These are phyloP conservation scores for Plasmodium yoelii DNA, from an alignment of 169 alveolate genomes.

Conservation along the genomic window DNA sequence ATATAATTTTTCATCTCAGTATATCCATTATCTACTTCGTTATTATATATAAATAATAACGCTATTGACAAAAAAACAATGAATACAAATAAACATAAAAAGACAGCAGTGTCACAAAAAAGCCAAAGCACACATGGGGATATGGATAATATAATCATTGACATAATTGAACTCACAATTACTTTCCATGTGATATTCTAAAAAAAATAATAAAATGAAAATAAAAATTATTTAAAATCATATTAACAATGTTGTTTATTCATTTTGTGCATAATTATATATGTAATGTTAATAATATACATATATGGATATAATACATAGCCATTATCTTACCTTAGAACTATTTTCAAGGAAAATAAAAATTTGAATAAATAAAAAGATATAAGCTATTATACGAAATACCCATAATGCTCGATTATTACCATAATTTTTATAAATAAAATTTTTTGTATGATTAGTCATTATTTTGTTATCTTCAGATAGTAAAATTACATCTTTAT, in stretches of 20 bases:
- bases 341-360: constrained; percentile 15
- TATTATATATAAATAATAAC: constrained; percentile 42
- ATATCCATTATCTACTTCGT: constrained; percentile 50
- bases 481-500: constrained; percentile 27
- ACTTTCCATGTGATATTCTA: constrained; percentile 58
- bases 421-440: constrained; percentile 66
- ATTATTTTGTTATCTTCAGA: constrained; percentile 73
- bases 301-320: neutral
- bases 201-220: neutral
- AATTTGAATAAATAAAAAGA: constrained; percentile 26
- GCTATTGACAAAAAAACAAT: constrained; percentile 44
- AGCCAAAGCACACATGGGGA: constrained; percentile 70
- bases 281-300: neutral
- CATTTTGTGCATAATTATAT: neutral
- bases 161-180: constrained; percentile 13
- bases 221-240: no score
- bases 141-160: constrained; percentile 28
- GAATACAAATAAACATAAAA: constrained; percentile 51
- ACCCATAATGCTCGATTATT: constrained; percentile 50
- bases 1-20: constrained; percentile 65
- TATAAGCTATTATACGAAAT: constrained; percentile 49
- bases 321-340: constrained; percentile 27
- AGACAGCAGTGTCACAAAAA: constrained; percentile 71
- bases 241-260: no score
- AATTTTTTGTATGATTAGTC: constrained; percentile 67